Percentiles rank a stretch among this genome's conserved stretches.
phyloP scores from a whole-genome alignment of 805 yeast species.

The Myxozyma monticola region DNA sequence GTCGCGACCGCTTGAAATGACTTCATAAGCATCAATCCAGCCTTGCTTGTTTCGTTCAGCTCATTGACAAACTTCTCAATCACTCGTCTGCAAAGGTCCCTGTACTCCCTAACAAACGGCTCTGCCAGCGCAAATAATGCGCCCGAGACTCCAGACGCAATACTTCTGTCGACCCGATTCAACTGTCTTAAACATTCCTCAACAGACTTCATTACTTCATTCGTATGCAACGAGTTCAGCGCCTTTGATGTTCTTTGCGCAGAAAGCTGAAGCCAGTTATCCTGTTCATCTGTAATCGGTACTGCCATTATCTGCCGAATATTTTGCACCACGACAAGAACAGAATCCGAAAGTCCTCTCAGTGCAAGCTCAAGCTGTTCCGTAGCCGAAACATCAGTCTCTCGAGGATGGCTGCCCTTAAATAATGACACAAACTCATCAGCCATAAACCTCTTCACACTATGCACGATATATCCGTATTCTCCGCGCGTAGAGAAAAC shows the following conservation, averaged over 20 bases:
- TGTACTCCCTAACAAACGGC: constrained; percentile 66
- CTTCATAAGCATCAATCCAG: constrained; percentile 58
- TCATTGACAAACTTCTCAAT: constrained; percentile 48
- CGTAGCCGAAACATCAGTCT: not conserved
- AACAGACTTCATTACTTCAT: constrained; percentile 43
- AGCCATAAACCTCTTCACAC: not conserved
- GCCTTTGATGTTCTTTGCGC: constrained; percentile 31
- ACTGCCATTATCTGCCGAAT: constrained; percentile 32
- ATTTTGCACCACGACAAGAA: constrained; percentile 69
- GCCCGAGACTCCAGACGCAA: constrained; percentile 38
- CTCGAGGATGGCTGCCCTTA: not conserved
- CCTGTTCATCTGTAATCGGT: constrained; percentile 50
- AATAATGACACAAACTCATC: not conserved
- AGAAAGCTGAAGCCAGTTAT: constrained; percentile 61
- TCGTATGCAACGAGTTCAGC: constrained; percentile 47
- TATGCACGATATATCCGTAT: constrained; percentile 1
- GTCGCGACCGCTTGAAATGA: constrained; percentile 62
- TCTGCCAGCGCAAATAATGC: constrained; percentile 49
- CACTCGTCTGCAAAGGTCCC: constrained; percentile 48
- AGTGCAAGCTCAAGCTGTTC: constrained; percentile 46
- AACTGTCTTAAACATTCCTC: constrained; percentile 42
- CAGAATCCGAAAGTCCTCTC: constrained; percentile 55
- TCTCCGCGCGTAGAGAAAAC: not conserved
- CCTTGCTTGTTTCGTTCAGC: constrained; percentile 58
- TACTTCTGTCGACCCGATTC: constrained; percentile 42